Evolutionary conservation across 176 grass and related monocot genomes (phyloP), one percentile per base, ranked within the genome.

Genomic region (Calamus simplicifolius): DNA sequence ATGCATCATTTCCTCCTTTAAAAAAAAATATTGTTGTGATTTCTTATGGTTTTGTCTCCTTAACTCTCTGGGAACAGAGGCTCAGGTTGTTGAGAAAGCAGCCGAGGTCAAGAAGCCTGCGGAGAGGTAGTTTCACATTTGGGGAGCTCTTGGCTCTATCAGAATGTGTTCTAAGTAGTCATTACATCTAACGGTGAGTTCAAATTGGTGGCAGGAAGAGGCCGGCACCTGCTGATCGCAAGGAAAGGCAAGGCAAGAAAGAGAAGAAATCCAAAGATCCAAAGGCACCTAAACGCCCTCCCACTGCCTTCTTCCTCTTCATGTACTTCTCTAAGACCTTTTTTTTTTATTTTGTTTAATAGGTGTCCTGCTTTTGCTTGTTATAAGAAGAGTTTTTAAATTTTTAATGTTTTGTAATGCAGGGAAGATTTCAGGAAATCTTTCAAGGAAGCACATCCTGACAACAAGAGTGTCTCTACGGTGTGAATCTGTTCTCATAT

Each of bases 231-330:
- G 55, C 27, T 3, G 28, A 18, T 18, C 58, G 38, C 21, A 82
- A 66, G 52, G 75, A 76, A 57, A 68, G 50, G 53, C 54, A 28
- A 54, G 43, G 29, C 30, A 81, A 80, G 67, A 77, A 72, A 63
- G 25, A 56, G 21, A 94, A 79, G 74, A 84, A 75, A 19, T 66
- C 69, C 6, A 62, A 69, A 7, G 57, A 69, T 16, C 53, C 75
- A 1, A 64, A 49, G 66, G 81, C 69, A 53, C 78, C 61, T 52
- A 98, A 98, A 79, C 87, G 87, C 51, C 68, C 87, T 16, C 79
- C 62, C 2, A 92, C 81, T 7, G 93, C 93, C 19, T 98, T 88
- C 81, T 88, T 98, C 72, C 61, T 98, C 52, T 92, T 98, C 75
- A 78, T 98, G 87, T 90, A 82, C n/a, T 27, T 16, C 2, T 35